Conservation (phyloP, 352 stramenopile species). For the Heterotrichella gracilis region DNA sequence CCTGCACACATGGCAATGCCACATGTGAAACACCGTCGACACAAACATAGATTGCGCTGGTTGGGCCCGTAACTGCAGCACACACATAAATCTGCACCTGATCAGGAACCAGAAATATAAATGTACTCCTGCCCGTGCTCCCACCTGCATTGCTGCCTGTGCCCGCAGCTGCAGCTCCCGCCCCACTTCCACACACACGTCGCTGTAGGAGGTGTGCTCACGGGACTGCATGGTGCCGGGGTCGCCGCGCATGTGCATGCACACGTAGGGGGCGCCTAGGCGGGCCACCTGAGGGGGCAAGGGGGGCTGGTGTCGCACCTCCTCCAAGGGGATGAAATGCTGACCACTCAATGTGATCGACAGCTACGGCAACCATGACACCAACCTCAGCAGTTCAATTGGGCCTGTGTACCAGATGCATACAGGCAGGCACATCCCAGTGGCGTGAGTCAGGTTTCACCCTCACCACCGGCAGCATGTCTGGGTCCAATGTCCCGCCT, state of each 20-base stretch:
- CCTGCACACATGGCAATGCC: no score
- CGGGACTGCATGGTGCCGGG: constrained; percentile 80
- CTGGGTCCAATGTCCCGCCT: constrained; percentile 45
- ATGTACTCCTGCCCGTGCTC: no score
- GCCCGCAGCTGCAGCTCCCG: constrained; percentile 18
- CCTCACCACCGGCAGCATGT: constrained; percentile 37
- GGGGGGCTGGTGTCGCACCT: no score
- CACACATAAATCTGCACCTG: no score
- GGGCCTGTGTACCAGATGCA: neutral
- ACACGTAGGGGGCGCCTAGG: constrained; percentile 30
- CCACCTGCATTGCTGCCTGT: constrained; percentile 38
- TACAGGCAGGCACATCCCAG: constrained; percentile 35
- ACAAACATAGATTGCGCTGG: no score
- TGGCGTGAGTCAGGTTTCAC: constrained; percentile 31
- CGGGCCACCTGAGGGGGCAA: no score
- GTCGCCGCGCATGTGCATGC: constrained; percentile 88
- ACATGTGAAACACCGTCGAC: no score
- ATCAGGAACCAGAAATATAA: no score
- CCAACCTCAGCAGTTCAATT: neutral
- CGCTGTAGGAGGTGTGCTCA: no score
- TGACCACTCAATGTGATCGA: constrained; percentile 15
- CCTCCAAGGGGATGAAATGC: no score
- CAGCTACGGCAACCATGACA: neutral
- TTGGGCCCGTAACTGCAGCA: no score
- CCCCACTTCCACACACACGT: no score